These are phyloP conservation scores for Rhizopus arrhizus DNA, from an alignment of 371 early-diverging fungal species.

Conservation along the genomic window DNA sequence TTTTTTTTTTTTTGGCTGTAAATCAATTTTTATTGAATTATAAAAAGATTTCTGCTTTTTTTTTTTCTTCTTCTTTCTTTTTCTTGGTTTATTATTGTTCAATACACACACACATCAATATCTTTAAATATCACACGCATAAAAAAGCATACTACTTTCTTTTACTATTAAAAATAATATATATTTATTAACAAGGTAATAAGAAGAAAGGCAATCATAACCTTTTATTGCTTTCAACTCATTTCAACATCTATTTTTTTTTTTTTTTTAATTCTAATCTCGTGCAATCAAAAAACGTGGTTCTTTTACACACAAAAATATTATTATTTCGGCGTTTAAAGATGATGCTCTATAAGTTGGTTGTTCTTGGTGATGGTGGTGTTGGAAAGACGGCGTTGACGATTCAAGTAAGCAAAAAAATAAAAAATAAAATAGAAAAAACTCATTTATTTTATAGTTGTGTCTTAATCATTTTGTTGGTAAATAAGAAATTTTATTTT, in stretches of 20 bases:
- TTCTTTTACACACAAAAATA: not conserved
- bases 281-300: not conserved
- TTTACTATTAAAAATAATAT: not conserved
- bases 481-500: constrained; percentile 27
- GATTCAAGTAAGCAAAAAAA: constrained; percentile 30
- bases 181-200: not conserved
- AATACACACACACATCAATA: not conserved
- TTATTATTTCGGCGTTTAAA: constrained; percentile 11
- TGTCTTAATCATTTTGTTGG: constrained; percentile 79
- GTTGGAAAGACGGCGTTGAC: constrained; percentile 54
- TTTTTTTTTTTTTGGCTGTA: not conserved
- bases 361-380: constrained; percentile 60
- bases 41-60: not conserved
- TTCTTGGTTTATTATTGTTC: not conserved
- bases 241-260: not conserved
- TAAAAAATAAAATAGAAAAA: not conserved
- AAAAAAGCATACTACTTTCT: too few species aligned
- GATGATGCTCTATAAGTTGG: constrained; percentile 66
- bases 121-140: not conserved
- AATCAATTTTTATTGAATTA: not conserved
- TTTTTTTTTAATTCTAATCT: not conserved
- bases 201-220: too few species aligned
- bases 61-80: constrained; percentile 1
- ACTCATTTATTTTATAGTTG: constrained; percentile 39
- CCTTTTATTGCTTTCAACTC: not conserved